phyloP scores from a whole-genome alignment of 1,139 yeast species.

The Kurtzmaniella quercitrusa region DNA sequence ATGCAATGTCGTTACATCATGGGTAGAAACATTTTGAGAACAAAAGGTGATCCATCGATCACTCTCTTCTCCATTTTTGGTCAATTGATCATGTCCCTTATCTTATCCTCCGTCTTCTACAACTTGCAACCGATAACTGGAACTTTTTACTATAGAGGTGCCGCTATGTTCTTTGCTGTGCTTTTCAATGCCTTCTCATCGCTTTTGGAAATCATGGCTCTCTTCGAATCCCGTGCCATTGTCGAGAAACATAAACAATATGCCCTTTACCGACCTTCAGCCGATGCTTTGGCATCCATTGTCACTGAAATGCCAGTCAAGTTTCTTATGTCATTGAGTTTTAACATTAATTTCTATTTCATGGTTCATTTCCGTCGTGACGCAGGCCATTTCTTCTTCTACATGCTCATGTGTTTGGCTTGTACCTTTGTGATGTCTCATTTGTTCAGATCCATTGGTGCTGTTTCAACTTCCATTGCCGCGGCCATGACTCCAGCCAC shows the following conservation, averaged over 20 bases:
- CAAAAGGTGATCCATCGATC: conserved; percentile 28
- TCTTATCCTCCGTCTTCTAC: conserved; percentile 49
- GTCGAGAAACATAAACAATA: conserved; percentile 59
- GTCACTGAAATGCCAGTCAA: conserved; percentile 58
- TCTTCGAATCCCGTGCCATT: conserved; percentile 56
- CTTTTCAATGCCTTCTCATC: conserved; percentile 56
- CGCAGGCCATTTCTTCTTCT: conserved; percentile 60
- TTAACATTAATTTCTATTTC: conserved; percentile 52
- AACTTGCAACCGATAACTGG: conserved; percentile 42
- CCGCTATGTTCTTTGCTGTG: conserved; percentile 53
- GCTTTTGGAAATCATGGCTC: conserved; percentile 52
- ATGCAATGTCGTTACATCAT: conserved; percentile 31
- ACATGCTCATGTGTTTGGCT: conserved; percentile 41
- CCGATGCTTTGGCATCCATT: conserved; percentile 60
- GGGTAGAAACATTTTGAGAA: conserved; percentile 22
- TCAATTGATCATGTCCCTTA: conserved; percentile 26
- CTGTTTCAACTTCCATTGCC: conserved; percentile 50
- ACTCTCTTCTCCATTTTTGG: conserved; percentile 23
- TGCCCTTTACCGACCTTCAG: conserved; percentile 62
- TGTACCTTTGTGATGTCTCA: conserved; percentile 52
- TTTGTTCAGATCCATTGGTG: conserved; percentile 58
- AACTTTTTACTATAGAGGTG: conserved; percentile 56
- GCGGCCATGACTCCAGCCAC: conserved; percentile 64
- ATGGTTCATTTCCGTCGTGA: conserved; percentile 51
- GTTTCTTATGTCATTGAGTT: conserved; percentile 36